These are phyloP conservation scores for Oryza punctata DNA, from an alignment of 176 grass and related monocot species.

Conservation along the genomic window DNA sequence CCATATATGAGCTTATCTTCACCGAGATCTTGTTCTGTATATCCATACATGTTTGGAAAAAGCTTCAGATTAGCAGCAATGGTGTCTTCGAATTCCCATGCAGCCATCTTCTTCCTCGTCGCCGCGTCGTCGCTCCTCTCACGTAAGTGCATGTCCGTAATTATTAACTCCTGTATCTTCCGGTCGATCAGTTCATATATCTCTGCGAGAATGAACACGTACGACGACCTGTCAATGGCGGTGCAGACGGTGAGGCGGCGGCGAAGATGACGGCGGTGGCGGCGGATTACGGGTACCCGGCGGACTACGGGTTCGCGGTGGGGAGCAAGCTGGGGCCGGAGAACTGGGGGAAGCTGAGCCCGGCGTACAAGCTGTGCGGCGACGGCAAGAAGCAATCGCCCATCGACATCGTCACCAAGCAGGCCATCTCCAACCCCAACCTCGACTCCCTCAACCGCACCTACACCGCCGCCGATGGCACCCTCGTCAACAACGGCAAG, in stretches of 20 bases:
- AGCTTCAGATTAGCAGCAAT: background rate
- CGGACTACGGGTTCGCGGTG: background rate
- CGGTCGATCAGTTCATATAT: too few relatives aligned
- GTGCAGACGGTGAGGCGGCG: background rate
- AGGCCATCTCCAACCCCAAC: background rate
- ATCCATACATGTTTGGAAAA: background rate
- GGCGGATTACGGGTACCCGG: background rate
- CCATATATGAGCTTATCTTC: background rate
- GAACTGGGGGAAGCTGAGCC: constrained; percentile 63
- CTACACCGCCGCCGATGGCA: constrained; percentile 47
- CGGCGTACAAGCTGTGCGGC: constrained; percentile 39
- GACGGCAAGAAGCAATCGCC: constrained; percentile 57
- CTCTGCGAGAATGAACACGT: background rate
- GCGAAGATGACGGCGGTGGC: background rate
- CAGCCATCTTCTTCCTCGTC: background rate
- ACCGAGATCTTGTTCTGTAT: background rate
- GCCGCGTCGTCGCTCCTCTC: constrained; percentile 3
- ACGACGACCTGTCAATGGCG: background rate
- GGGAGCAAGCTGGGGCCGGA: constrained; percentile 35
- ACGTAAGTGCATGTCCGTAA: background rate
- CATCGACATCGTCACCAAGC: constrained; percentile 54
- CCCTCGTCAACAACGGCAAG: constrained; percentile 58
- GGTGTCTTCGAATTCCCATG: background rate
- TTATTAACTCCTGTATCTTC: too few relatives aligned
- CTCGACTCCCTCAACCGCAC: constrained; percentile 33